Percentiles rank a stretch among this genome's conserved stretches.
Conservation (phyloP, 768 basidiomycete species). For the Leccinum incarnatum region DNA sequence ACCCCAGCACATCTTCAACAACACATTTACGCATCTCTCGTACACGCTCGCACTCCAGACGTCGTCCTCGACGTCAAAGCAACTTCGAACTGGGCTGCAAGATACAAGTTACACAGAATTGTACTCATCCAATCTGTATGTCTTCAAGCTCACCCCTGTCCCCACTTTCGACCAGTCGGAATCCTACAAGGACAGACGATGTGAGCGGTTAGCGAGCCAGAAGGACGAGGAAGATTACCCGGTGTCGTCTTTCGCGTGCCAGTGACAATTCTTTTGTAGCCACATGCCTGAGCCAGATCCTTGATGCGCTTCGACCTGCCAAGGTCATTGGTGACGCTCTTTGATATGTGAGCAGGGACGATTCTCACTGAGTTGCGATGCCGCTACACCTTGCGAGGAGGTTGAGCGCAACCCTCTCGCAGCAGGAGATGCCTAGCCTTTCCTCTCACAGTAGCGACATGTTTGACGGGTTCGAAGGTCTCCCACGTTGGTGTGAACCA, state of each 20-base stretch:
- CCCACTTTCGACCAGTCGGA: constrained; percentile 76
- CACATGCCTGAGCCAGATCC: constrained; percentile 71
- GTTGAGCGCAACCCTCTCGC: constrained; percentile 92
- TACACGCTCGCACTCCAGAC: constrained; percentile 73
- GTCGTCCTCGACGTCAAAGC: constrained; percentile 68
- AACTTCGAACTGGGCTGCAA: constrained; percentile 53
- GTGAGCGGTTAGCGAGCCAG: constrained; percentile 4
- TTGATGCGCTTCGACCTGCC: constrained; percentile 78
- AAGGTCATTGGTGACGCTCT: not conserved
- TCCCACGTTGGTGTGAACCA: constrained; percentile 37
- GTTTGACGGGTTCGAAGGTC: constrained; percentile 72
- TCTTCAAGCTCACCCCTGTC: not conserved
- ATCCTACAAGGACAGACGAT: constrained; percentile 48
- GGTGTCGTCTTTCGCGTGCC: constrained; percentile 98
- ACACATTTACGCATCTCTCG: constrained; percentile 75
- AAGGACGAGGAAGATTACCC: constrained; percentile 38
- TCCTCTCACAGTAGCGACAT: constrained; percentile 89
- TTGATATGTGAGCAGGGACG: not conserved
- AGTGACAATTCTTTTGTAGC: constrained; percentile 85
- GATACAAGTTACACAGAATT: constrained; percentile 79
- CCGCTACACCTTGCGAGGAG: constrained; percentile 93
- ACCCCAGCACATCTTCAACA: constrained; percentile 60
- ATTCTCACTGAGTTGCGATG: constrained; percentile 85
- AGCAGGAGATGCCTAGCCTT: constrained; percentile 84
- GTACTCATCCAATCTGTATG: constrained; percentile 83